A percentile compares a stretch with the other conserved stretches of the same genome.
Evolutionary conservation across 768 basidiomycete genomes (phyloP).

Genomic region (Suillus spraguei): DNA sequence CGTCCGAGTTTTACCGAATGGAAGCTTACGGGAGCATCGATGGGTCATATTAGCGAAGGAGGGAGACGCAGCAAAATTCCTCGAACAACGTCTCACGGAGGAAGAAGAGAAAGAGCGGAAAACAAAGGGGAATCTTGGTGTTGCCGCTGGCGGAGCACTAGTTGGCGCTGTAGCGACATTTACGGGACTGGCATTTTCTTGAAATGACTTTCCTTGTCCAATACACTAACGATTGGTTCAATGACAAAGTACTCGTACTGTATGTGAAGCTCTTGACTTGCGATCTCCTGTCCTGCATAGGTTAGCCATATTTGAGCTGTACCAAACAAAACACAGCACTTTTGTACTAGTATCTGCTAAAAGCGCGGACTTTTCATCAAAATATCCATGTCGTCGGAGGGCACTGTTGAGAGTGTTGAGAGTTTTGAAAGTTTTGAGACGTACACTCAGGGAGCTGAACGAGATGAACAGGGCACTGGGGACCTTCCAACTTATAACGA

Average conservation of each 20-base stretch:
- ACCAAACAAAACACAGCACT: conserved; percentile 1
- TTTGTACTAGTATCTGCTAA: not conserved
- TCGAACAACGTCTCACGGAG: conserved; percentile 31
- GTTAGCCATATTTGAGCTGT: not conserved
- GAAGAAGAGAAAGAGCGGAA: conserved; percentile 29
- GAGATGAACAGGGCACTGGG: conserved; percentile 46
- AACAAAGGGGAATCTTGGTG: conserved; percentile 36
- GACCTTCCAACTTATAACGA: conserved; percentile 81
- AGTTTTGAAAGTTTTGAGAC: conserved; percentile 30
- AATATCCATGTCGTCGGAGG: conserved; percentile 1
- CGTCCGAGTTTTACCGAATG: conserved; percentile 40
- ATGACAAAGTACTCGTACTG: not conserved
- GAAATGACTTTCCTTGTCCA: conserved; percentile 16
- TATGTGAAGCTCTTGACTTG: not conserved
- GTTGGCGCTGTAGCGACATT: conserved; percentile 63
- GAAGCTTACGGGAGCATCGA: conserved; percentile 36
- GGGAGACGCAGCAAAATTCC: conserved; percentile 42
- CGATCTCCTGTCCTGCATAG: not conserved
- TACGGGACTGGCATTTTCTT: conserved; percentile 58
- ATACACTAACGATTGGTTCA: not conserved
- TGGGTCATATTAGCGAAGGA: conserved; percentile 58
- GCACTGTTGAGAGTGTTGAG: conserved; percentile 28
- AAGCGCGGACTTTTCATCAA: not conserved
- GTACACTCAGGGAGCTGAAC: conserved; percentile 38
- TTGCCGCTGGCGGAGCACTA: conserved; percentile 58